Evolutionary conservation across 2,329 filamentous ascomycete genomes (phyloP).

Genomic region (Cercospora brassicicola): DNA sequence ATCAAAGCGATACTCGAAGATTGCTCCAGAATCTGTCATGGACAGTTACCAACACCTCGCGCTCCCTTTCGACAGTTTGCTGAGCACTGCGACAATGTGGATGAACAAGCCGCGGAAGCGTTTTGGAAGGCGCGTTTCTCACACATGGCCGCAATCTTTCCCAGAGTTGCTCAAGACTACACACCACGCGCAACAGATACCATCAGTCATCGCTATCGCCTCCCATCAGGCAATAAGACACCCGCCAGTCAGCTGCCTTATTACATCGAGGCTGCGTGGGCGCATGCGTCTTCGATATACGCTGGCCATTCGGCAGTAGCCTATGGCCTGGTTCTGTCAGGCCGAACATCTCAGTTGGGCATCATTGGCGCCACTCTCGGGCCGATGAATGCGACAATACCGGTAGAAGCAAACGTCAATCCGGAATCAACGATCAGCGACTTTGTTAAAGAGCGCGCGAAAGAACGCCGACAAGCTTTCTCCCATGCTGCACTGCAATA

Average conservation of each 20-base stretch:
- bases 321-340: not conserved
- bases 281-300: not conserved
- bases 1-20: not conserved
- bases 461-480: not conserved
- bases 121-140: not conserved
- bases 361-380: not conserved
- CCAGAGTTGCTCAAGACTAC: not conserved
- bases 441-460: not conserved
- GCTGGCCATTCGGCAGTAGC: not conserved
- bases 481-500: not conserved
- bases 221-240: not conserved
- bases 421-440: not conserved
- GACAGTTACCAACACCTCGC: not conserved
- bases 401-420: not conserved
- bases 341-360: not conserved
- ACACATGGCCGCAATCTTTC: not conserved
- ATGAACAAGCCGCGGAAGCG: not conserved
- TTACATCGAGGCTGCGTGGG: not conserved
- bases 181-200: too few relatives aligned
- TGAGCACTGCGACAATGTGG: not conserved
- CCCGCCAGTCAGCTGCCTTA: not conserved
- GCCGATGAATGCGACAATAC: not conserved
- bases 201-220: too few relatives aligned
- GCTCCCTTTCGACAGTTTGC: not conserved
- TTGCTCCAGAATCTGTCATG: not conserved